phyloP scores from a whole-genome alignment of 176 grass and related monocot species.

The Sorghum bicolor region DNA sequence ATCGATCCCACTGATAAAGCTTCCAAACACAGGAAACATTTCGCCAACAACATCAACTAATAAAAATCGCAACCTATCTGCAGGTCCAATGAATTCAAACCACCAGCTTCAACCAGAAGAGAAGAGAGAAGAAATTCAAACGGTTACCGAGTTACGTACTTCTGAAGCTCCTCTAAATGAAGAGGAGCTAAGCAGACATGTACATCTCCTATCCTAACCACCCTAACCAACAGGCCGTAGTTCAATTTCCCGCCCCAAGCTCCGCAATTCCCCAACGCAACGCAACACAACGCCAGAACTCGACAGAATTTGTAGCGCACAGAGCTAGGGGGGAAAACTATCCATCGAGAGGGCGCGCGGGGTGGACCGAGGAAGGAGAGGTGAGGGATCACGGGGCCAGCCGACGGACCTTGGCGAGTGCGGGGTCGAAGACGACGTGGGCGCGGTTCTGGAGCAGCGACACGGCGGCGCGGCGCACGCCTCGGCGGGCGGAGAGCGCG shows the following conservation, averaged over 20 bases:
- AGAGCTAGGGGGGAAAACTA: too few species aligned
- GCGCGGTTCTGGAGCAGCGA: conserved; percentile 89
- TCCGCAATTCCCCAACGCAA: background rate
- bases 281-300: background rate
- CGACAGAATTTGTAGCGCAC: background rate
- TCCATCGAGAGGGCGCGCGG: background rate
- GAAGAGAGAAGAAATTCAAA: background rate
- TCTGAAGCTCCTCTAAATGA: background rate
- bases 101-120: background rate
- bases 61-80: background rate
- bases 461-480: conserved; percentile 58
- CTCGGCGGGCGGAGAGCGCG: conserved; percentile 45
- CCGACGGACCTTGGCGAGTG: conserved; percentile 56
- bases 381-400: conserved; percentile 9
- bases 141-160: background rate
- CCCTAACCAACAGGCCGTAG: conserved; percentile 16
- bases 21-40: background rate
- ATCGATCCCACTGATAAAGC: background rate
- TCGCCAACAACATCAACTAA: background rate
- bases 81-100: conserved; percentile 16
- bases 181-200: background rate
- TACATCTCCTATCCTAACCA: conserved; percentile 11
- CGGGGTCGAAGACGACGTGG: conserved; percentile 84
- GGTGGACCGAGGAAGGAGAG: background rate
- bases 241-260: conserved; percentile 31